These are phyloP conservation scores for Leishmania braziliensis DNA, from an alignment of 208 protist genomes.

Conservation along the genomic window DNA sequence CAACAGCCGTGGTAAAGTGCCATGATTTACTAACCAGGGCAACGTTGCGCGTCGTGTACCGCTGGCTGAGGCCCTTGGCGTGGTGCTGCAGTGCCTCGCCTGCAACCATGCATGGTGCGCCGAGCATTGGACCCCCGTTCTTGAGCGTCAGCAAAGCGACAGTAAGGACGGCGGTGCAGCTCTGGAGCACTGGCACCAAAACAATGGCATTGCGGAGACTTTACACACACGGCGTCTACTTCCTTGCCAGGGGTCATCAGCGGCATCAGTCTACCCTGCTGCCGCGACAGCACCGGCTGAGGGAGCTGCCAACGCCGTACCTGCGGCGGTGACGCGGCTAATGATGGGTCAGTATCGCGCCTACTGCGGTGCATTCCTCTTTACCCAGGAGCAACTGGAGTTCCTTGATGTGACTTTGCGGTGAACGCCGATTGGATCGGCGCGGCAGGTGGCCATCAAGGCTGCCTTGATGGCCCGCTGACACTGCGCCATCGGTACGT, in stretches of 20 bases:
- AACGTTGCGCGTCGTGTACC: background rate
- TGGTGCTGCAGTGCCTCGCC: slow-evolving; percentile 10
- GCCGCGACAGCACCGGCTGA: background rate
- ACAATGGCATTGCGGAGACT: background rate
- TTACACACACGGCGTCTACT: background rate
- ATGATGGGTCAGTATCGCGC: slow-evolving; percentile 17
- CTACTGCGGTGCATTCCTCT: slow-evolving; percentile 12
- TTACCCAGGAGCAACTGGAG: slow-evolving; percentile 2
- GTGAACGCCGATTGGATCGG: background rate
- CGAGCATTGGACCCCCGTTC: slow-evolving; percentile 8
- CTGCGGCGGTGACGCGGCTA: background rate
- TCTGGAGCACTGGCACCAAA: background rate
- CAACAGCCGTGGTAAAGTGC: background rate
- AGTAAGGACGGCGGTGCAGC: background rate
- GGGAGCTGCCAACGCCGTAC: background rate
- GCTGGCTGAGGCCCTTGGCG: slow-evolving; percentile 4
- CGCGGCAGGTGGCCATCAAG: slow-evolving; percentile 15
- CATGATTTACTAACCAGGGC: slow-evolving; percentile 10
- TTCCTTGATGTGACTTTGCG: slow-evolving; percentile 9
- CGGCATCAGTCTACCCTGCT: background rate
- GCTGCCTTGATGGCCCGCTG: slow-evolving; percentile 5
- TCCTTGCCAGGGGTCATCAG: background rate
- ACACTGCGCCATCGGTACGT: background rate
- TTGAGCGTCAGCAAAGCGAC: background rate
- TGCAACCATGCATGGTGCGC: slow-evolving; percentile 19